A percentile compares a stretch with the other conserved stretches of the same genome.
These are phyloP conservation scores for Dryas drummondii DNA, from an alignment of 306 rosid genomes.

Conservation along the genomic window DNA sequence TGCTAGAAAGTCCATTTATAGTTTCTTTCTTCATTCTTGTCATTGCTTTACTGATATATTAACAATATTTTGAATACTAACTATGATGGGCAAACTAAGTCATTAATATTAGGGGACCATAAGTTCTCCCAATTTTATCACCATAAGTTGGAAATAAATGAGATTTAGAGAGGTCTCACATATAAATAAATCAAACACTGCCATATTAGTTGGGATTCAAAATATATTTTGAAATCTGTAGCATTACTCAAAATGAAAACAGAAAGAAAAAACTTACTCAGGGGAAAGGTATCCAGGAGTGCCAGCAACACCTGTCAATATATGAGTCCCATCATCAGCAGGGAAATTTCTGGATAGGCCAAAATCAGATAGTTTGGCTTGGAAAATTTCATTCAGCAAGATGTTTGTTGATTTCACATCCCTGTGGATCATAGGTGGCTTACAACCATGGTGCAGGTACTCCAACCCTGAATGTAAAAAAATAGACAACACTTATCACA, in stretches of 20 bases:
- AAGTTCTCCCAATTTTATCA: neutral
- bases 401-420: constrained; percentile 61
- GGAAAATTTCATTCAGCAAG: constrained; percentile 38
- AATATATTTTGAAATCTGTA: too few species aligned
- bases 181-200: too few species aligned
- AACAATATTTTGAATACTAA: too few species aligned
- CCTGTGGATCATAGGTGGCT: constrained; percentile 39
- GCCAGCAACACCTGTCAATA: constrained; percentile 41
- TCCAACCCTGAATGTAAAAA: constrained; percentile 13
- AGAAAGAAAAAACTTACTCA: constrained; percentile 28
- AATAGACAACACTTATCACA: neutral
- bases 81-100: too few species aligned
- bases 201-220: too few species aligned
- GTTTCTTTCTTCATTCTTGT: too few species aligned
- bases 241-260: too few species aligned
- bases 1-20: too few species aligned
- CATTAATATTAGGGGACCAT: too few species aligned
- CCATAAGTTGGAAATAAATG: neutral
- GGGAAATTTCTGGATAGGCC: constrained; percentile 41
- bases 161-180: too few species aligned
- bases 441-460: constrained; percentile 27
- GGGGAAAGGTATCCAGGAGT: constrained; percentile 47
- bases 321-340: constrained; percentile 27
- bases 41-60: too few species aligned
- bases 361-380: constrained; percentile 53